Evolutionary conservation across 192 early-diverging fungal genomes (phyloP).

Genomic region (Coemansia sp.): DNA sequence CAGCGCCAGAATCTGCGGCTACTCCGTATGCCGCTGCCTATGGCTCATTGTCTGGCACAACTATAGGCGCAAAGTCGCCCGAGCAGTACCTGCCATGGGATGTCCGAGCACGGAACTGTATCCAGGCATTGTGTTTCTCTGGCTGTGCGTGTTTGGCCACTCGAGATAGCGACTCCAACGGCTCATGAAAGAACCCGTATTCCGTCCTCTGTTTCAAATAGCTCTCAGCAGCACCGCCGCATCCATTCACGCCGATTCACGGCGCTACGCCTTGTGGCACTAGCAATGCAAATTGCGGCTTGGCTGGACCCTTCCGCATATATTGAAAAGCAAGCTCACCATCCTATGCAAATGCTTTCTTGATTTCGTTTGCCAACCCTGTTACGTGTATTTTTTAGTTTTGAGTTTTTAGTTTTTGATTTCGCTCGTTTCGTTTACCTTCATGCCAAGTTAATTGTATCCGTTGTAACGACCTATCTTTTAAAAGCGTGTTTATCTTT

Average conservation of each 20-base stretch:
- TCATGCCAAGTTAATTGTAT: too few relatives aligned
- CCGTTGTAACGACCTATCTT: too few relatives aligned
- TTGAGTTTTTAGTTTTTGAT: background rate
- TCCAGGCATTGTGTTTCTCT: constrained; percentile 12
- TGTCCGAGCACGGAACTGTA: constrained; percentile 4
- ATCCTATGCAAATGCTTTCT: background rate
- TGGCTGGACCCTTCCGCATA: constrained; percentile 9
- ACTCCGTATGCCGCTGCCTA: background rate
- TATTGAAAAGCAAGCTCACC: background rate
- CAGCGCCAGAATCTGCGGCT: background rate
- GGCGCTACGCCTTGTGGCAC: too few relatives aligned
- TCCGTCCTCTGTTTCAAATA: background rate
- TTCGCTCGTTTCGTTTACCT: background rate
- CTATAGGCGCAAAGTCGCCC: constrained; percentile 16
- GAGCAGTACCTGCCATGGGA: constrained; percentile 47
- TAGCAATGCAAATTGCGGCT: constrained; percentile 6
- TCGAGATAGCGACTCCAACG: background rate
- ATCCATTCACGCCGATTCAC: too few relatives aligned
- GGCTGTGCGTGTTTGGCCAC: background rate
- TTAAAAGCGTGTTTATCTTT: background rate
- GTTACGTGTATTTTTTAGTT: background rate
- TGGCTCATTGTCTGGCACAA: constrained; percentile 9
- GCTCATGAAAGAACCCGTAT: background rate
- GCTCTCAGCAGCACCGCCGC: too few relatives aligned
- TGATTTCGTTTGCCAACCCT: background rate